Evolutionary conservation across 345 rosid species (phyloP).

Genomic region (Erodium maritimum): DNA sequence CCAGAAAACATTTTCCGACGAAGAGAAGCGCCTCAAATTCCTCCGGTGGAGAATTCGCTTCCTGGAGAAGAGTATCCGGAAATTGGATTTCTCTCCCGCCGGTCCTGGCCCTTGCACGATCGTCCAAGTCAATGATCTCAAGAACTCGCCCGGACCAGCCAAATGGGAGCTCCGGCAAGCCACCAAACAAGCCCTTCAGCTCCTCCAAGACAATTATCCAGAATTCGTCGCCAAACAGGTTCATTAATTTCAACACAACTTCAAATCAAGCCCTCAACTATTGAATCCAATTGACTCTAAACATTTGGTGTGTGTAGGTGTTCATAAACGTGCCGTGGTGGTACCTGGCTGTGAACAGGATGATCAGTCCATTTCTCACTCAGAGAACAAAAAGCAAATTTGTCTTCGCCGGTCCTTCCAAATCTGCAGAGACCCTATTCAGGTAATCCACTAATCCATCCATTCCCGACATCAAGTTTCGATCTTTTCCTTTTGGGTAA

Average conservation of each 20-base stretch:
- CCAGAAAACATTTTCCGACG: conserved; percentile 57
- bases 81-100: conserved; percentile 67
- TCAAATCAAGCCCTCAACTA: not conserved
- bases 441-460: conserved; percentile 29
- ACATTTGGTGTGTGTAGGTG: conserved; percentile 29
- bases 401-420: conserved; percentile 74
- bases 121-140: conserved; percentile 77
- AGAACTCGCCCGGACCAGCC: conserved; percentile 72
- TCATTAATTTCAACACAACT: not conserved
- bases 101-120: conserved; percentile 44
- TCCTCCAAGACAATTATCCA: conserved; percentile 91
- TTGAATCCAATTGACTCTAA: not conserved
- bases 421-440: conserved; percentile 70
- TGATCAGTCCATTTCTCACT: conserved; percentile 76
- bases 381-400: conserved; percentile 94
- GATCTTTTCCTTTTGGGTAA: not conserved
- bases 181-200: conserved; percentile 61
- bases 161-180: conserved; percentile 74
- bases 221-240: conserved; percentile 94
- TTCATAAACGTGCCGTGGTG: conserved; percentile 98
- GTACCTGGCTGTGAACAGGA: conserved; percentile 69
- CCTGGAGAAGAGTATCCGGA: conserved; percentile 75
- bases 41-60: conserved; percentile 81
- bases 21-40: conserved; percentile 58
- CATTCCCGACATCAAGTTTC: not conserved